Evolutionary conservation across 371 early-diverging fungal species (phyloP).

Genomic region (Mortierella sp.): DNA sequence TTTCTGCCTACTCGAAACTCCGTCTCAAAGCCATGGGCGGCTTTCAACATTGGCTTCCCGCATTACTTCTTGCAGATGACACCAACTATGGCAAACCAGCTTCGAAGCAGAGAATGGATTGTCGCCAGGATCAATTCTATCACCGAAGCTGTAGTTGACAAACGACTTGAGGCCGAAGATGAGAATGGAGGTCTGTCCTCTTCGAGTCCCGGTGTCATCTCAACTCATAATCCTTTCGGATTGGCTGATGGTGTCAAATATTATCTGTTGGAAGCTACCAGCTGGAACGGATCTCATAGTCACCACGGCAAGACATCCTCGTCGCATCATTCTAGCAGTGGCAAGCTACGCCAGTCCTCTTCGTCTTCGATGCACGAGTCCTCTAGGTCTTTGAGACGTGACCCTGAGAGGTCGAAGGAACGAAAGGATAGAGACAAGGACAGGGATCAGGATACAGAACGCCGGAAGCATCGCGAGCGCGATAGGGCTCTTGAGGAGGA

Average conservation of each 20-base stretch:
- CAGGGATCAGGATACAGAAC: too few species aligned
- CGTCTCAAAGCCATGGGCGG: constrained; percentile 80
- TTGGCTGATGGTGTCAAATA: constrained; percentile 69
- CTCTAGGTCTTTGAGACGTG: constrained; percentile 29
- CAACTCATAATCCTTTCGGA: constrained; percentile 71
- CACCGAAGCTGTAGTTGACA: constrained; percentile 61
- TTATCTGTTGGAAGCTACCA: constrained; percentile 67
- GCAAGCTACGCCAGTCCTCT: constrained; percentile 42
- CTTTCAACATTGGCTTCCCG: constrained; percentile 82
- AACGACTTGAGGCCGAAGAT: constrained; percentile 13
- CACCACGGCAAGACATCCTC: constrained; percentile 44
- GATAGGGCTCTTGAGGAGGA: too few species aligned
- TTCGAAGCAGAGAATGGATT: constrained; percentile 73
- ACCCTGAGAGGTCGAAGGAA: too few species aligned
- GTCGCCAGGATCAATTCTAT: constrained; percentile 74
- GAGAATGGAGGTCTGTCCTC: constrained; percentile 13
- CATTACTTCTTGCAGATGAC: constrained; percentile 76
- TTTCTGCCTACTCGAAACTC: constrained; percentile 82
- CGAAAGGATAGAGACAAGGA: too few species aligned
- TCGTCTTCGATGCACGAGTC: constrained; percentile 9
- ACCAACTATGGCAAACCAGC: constrained; percentile 54
- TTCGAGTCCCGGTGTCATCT: constrained; percentile 31
- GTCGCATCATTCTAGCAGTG: constrained; percentile 32
- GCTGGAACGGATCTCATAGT: constrained; percentile 55
- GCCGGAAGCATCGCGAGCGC: too few species aligned